Evolutionary conservation across 2,329 filamentous ascomycete genomes (phyloP).

Genomic region (Aschersonia sp.): DNA sequence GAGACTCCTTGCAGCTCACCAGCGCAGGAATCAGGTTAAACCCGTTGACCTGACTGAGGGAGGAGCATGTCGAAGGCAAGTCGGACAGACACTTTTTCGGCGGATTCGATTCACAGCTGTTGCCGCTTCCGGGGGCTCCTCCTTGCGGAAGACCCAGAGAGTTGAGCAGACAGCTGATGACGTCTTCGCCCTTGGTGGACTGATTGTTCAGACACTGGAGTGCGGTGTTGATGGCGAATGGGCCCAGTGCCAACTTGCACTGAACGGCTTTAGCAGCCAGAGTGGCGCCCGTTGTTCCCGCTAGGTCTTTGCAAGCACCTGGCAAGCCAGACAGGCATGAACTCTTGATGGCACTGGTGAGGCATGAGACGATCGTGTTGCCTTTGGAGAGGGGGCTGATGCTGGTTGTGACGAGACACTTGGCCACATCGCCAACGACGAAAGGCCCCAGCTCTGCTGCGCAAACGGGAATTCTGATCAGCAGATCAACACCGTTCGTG

Average conservation of each 20-base stretch:
- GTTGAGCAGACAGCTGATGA: constrained; percentile 1
- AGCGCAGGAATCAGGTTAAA: constrained; percentile 1
- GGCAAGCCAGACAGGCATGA: constrained; percentile 1
- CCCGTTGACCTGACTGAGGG: constrained; percentile 1
- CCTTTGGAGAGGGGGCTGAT: neutral
- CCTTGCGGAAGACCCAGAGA: neutral
- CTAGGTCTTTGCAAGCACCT: neutral
- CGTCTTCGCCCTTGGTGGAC: neutral
- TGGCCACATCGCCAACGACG: neutral
- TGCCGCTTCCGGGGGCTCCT: neutral
- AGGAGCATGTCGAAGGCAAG: constrained; percentile 2
- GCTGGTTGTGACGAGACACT: neutral
- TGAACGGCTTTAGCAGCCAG: neutral
- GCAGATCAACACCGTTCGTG: neutral
- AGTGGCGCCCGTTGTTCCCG: neutral
- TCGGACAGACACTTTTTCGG: neutral
- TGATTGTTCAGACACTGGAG: neutral
- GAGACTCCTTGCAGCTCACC: constrained; percentile 1
- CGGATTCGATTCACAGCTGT: neutral
- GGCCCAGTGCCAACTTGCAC: constrained; percentile 2
- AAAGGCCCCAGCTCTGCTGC: constrained; percentile 1
- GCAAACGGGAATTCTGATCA: neutral
- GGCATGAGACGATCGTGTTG: neutral
- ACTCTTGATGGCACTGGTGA: neutral
- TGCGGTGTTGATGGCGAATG: neutral